phyloP scores from a whole-genome alignment of 2,329 filamentous ascomycete genomes.

The Didymella pinodella region DNA sequence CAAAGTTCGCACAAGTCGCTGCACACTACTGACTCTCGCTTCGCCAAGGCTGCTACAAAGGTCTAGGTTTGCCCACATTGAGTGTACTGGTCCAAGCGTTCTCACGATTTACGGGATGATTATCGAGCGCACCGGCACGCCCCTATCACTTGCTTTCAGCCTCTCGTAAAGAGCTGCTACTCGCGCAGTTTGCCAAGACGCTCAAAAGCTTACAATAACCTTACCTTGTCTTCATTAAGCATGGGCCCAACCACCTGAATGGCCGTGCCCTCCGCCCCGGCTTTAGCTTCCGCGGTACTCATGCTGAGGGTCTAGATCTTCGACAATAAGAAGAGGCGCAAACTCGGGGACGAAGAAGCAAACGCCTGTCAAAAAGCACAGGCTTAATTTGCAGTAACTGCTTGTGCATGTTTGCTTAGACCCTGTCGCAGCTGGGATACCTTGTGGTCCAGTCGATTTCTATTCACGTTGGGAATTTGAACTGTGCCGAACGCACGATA shows the following conservation, averaged over 20 bases:
- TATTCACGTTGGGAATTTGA: not conserved
- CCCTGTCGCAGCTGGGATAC: not conserved
- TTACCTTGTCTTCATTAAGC: not conserved
- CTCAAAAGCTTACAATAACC: slow-evolving; percentile 2
- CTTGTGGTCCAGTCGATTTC: not conserved
- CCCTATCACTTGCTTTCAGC: slow-evolving; percentile 8
- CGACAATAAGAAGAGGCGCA: slow-evolving; percentile 1
- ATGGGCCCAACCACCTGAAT: not conserved
- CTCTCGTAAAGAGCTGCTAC: slow-evolving; percentile 1
- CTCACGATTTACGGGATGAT: not conserved
- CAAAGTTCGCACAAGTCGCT: not conserved
- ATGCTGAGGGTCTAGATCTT: slow-evolving; percentile 5
- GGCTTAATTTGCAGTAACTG: not conserved
- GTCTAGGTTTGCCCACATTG: not conserved
- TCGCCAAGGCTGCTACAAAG: slow-evolving; percentile 4
- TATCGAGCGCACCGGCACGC: slow-evolving; percentile 4
- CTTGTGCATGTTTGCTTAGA: too few relatives aligned
- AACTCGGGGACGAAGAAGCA: not conserved
- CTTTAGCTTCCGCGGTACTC: slow-evolving; percentile 9
- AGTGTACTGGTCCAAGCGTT: not conserved
- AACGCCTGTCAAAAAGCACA: slow-evolving; percentile 4
- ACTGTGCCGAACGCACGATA: not conserved
- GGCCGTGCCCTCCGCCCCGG: slow-evolving; percentile 8
- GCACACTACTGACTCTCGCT: not conserved
- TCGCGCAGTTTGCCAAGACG: slow-evolving; percentile 4